Percentiles rank a stretch among this genome's conserved stretches.
phyloP scores from a whole-genome alignment of 768 basidiomycete species.

The Leucogyrophana mollusca region DNA sequence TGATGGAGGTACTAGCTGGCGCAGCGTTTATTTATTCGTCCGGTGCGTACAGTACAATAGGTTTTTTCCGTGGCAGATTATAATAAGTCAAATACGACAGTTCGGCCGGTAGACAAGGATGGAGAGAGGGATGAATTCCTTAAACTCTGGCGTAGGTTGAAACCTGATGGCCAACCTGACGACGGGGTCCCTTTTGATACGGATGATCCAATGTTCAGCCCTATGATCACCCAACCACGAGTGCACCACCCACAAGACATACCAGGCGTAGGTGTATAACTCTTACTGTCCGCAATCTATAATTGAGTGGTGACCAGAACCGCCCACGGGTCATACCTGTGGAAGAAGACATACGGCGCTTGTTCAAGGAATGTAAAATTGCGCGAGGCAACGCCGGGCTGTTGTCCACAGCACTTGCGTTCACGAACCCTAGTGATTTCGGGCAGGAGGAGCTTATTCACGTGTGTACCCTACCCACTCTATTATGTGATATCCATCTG shows the following conservation, averaged over 20 bases:
- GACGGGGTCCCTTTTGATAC: constrained; percentile 78
- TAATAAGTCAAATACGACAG: constrained; percentile 4
- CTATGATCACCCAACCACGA: constrained; percentile 51
- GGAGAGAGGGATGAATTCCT: constrained; percentile 56
- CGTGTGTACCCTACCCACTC: constrained; percentile 41
- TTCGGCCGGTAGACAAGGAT: constrained; percentile 19
- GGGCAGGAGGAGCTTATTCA: constrained; percentile 60
- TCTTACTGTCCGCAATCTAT: too few species aligned
- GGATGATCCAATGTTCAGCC: constrained; percentile 79
- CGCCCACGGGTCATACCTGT: constrained; percentile 55
- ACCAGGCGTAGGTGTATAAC: too few species aligned
- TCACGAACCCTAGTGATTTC: constrained; percentile 71
- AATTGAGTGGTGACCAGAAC: too few species aligned
- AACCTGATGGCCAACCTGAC: constrained; percentile 78
- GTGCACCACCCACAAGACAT: too few species aligned
- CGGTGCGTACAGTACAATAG: too few species aligned
- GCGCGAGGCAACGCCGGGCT: constrained; percentile 79
- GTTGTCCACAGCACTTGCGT: constrained; percentile 67
- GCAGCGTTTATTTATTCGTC: constrained; percentile 55
- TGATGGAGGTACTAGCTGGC: constrained; percentile 80
- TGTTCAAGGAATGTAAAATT: constrained; percentile 85
- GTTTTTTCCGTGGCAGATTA: too few species aligned
- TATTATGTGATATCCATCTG: too few species aligned
- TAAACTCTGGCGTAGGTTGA: constrained; percentile 77
- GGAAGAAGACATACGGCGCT: constrained; percentile 83